Evolutionary conservation across 371 early-diverging fungal genomes (phyloP).

Genomic region (Apophysomyces sp.): DNA sequence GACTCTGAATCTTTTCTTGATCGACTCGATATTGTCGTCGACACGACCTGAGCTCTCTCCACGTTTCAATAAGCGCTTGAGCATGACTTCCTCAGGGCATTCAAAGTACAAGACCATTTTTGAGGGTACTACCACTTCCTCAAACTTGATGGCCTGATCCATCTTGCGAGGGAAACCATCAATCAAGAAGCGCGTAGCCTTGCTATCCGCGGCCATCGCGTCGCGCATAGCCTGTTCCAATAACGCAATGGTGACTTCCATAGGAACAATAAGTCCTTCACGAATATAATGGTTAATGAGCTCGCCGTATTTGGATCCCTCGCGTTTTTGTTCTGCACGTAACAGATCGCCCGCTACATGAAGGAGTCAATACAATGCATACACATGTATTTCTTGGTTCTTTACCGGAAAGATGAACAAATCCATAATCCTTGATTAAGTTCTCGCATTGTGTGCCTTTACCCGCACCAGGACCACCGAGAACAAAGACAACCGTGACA

Average conservation of each 20-base stretch:
- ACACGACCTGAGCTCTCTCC: slow-evolving; percentile 87
- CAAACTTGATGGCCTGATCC: slow-evolving; percentile 91
- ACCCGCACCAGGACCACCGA: slow-evolving; percentile 80
- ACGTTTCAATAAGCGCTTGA: slow-evolving; percentile 64
- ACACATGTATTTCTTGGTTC: too few relatives aligned
- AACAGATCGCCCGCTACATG: slow-evolving; percentile 88
- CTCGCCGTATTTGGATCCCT: slow-evolving; percentile 83
- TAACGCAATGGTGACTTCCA: slow-evolving; percentile 88
- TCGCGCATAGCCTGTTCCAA: slow-evolving; percentile 85
- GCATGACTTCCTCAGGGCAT: slow-evolving; percentile 45
- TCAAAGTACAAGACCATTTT: neutral
- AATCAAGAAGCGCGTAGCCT: slow-evolving; percentile 70
- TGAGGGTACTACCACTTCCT: slow-evolving; percentile 66
- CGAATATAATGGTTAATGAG: slow-evolving; percentile 85
- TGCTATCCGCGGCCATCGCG: slow-evolving; percentile 42
- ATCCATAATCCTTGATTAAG: slow-evolving; percentile 85
- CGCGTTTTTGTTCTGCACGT: slow-evolving; percentile 83
- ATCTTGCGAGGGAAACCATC: slow-evolving; percentile 95
- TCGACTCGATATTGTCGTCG: slow-evolving; percentile 93
- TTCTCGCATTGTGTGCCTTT: slow-evolving; percentile 94
- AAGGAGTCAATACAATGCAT: neutral
- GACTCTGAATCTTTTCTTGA: slow-evolving; percentile 89
- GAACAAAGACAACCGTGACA: slow-evolving; percentile 69
- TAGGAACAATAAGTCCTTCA: slow-evolving; percentile 92
- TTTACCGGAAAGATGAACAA: slow-evolving; percentile 87